These are phyloP conservation scores for Fraxinus sp. DNA, from an alignment of 305 asterid species.

Conservation along the genomic window DNA sequence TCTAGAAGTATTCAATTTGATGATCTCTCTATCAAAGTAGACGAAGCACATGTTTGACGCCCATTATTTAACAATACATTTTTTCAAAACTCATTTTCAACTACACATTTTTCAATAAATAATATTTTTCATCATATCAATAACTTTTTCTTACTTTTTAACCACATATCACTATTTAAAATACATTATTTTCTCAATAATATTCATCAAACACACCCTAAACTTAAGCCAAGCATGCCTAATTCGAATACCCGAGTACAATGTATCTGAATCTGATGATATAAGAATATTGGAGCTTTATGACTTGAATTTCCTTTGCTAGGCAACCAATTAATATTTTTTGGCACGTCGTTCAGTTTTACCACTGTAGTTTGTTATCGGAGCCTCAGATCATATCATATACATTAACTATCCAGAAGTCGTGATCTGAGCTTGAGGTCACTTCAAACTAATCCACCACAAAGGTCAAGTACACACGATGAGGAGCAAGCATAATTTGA, in stretches of 20 bases:
- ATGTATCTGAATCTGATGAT: background rate
- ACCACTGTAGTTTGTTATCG: background rate
- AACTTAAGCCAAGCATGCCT: background rate
- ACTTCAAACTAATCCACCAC: background rate
- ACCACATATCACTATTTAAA: no score
- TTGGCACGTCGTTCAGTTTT: background rate
- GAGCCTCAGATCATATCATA: background rate
- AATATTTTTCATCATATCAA: no score
- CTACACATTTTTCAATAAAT: no score
- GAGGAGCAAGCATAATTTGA: no score
- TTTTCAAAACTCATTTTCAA: no score
- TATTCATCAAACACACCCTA: no score
- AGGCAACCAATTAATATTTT: background rate
- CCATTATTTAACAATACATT: no score
- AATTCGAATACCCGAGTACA: background rate
- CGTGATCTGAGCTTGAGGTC: background rate
- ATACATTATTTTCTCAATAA: no score
- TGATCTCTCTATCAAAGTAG: background rate
- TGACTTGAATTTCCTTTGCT: background rate
- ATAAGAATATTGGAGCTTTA: background rate
- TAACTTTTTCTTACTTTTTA: no score
- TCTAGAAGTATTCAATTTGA: background rate
- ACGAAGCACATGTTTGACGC: no score
- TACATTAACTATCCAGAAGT: background rate
- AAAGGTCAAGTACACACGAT: no score